Conservation (phyloP, 495 filamentous ascomycete species). For the Evansstolkia leycettana region DNA sequence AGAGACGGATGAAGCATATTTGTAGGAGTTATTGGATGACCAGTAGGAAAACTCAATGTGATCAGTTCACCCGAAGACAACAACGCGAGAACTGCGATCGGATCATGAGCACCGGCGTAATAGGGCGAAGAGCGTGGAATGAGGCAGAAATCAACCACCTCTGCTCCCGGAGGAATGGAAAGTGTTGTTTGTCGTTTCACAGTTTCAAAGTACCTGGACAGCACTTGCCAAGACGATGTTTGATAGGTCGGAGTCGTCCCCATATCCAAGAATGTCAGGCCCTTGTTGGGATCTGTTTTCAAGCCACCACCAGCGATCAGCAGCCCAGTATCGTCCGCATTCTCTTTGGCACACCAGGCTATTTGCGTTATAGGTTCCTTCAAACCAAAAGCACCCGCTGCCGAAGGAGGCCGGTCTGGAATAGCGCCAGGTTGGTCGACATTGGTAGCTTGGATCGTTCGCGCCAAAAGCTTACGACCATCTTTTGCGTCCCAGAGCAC, state of each 20-base stretch:
- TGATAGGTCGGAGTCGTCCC: conserved; percentile 81
- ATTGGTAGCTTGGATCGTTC: conserved; percentile 61
- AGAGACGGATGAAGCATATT: conserved; percentile 80
- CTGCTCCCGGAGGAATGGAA: conserved; percentile 64
- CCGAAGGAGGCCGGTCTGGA: conserved; percentile 25
- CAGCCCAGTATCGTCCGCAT: conserved; percentile 85
- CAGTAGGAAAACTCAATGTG: conserved; percentile 82
- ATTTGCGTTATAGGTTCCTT: conserved; percentile 64
- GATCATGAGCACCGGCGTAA: conserved; percentile 80
- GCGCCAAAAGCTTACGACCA: conserved; percentile 70
- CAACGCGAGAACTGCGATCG: conserved; percentile 67
- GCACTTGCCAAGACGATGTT: conserved; percentile 76
- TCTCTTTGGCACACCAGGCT: conserved; percentile 82
- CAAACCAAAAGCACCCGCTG: conserved; percentile 34
- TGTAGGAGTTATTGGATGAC: conserved; percentile 79
- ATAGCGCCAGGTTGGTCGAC: conserved; percentile 49
- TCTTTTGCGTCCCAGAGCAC: conserved; percentile 95
- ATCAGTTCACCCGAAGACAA: conserved; percentile 77
- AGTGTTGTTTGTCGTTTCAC: conserved; percentile 57
- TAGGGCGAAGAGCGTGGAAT: conserved; percentile 73
- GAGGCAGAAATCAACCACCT: conserved; percentile 69
- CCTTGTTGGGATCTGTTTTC: conserved; percentile 49
- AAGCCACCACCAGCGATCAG: conserved; percentile 71
- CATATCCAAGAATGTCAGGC: conserved; percentile 79
- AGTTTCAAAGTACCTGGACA: conserved; percentile 63